Base-by-base conservation (phyloP, 441 rosid species). In the Mallotus japonicus region DNA sequence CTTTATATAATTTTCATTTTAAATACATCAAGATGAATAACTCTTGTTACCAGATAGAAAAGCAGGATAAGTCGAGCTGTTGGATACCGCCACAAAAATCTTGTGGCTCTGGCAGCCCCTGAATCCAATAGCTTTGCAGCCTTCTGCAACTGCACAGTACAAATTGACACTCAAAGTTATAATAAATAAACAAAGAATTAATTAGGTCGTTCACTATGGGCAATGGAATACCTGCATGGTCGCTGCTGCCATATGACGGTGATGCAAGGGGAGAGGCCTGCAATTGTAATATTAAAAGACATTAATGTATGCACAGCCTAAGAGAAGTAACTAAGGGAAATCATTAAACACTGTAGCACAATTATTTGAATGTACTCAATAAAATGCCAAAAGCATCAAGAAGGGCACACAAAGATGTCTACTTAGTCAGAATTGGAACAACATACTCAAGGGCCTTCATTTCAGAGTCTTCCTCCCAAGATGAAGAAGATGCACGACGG, bases 31-130 rank as follows among this genome's bases (percentile, higher is more conserved):
- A 9, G 60, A 32, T 16, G 14, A 37, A 64, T 74, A 61, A 3
- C 40, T 44, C 34, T 55, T 76, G 84, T 87, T 79, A 95, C 99
- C 77, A 96, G 88, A 87, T 96, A 93, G 83, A 88, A 90, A 37
- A 96, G 94, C 71, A 89, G 74, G 74, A 82, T 77, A 54, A 96
- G 79, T 55, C 98, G 91, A 69, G 99, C 98, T 62, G 87, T 83
- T n/a, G 99, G 99, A 80, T 96, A 93, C 73, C 91, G 95, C 98
- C 97, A 93, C 69, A 96, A 90, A 81, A 96, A 96, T 81, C 97
- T 85, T 0, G 96, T 96, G 77, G 94, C 99, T 85, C 98, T 90
- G 70, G 90, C 99, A 76, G 97, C 97, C 53, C 97, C 98, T 4
- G 97, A 84, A 81, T 96, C 98, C 79, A 96, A 81, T 46, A 93